Evolutionary conservation across 345 rosid genomes (phyloP), one percentile per base, ranked within the genome.

Genomic region (Turritis glabra): DNA sequence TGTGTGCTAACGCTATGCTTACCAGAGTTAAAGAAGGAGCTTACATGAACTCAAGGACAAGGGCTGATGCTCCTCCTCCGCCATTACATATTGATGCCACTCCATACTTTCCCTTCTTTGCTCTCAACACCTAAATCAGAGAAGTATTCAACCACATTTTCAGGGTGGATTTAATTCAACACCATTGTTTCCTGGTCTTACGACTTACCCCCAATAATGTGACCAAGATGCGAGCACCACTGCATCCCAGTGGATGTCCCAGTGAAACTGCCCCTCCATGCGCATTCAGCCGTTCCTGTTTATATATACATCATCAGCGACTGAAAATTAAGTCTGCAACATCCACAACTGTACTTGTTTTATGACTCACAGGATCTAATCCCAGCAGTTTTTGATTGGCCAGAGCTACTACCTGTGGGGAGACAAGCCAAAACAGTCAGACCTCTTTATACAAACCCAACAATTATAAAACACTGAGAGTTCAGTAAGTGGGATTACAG

Each of bases 181-280:
- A 71, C n/a, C 69, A 41, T 40, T 48, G 48, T 57, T 72, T 17
- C 54, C 15, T 69, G 57, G 25, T 21, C 40, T 40, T 59, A 51
- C 8, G 47, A 54, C 80, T 71, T 88, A 95, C 99, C 92, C 99
- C 99, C 61, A 95, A 81, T 54, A 95, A 88, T 17, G 97, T 85
- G 62, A 87, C 87, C 83, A 95, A 77, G 27, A 95, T 88, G 33
- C 99, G 97, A 82, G 99, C 97, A 72, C 99, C 97, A 27, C 97
- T 95, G 83, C 99, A 90, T 62, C 99, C 99, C 44, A 95, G n/a
- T 22, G 97, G 99, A 72, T 95, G 99, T 26, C 99, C 99, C 72
- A 95, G 76, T 22, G 97, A 85, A 67, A 95, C 97, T 29, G 96
- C 96, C 59, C 98, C 98, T 69, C 98, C 98, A 62, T 89, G 91